A percentile compares a stretch with the other conserved stretches of the same genome.
Conservation (phyloP, 129 eudicot genomes). For the Mikania micrantha region DNA sequence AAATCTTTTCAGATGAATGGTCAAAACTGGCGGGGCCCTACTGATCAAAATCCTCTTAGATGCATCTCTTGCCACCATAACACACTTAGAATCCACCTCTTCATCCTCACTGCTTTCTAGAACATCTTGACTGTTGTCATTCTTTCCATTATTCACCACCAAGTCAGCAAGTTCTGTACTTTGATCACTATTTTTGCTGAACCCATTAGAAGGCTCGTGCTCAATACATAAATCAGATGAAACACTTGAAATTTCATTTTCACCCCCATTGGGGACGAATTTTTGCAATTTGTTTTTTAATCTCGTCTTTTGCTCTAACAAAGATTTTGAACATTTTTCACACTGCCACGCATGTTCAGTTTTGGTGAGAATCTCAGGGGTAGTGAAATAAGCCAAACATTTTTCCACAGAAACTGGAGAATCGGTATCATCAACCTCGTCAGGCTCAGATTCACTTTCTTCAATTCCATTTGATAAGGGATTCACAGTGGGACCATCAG, state of each 20-base stretch:
- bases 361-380: constrained; percentile 72
- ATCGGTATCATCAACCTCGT: constrained; percentile 74
- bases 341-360: constrained; percentile 94
- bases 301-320: constrained; percentile 33
- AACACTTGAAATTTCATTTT: constrained; percentile 24
- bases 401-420: constrained; percentile 81
- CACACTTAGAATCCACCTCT: constrained; percentile 34
- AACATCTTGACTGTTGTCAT: constrained; percentile 28
- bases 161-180: constrained; percentile 21
- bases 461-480: constrained; percentile 29
- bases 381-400: constrained; percentile 72
- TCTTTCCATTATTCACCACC: constrained; percentile 20
- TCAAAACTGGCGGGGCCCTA: constrained; percentile 66
- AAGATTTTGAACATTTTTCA: constrained; percentile 66
- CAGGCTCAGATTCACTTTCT: constrained; percentile 74
- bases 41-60: constrained; percentile 67
- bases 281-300: constrained; percentile 25
- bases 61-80: constrained; percentile 89
- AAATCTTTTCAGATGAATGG: constrained; percentile 87
- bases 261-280: constrained; percentile 14
- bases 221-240: constrained; percentile 9
- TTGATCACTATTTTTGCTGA: constrained; percentile 16
- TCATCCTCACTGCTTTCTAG: constrained; percentile 44
- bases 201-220: background rate
- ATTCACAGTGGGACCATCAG: constrained; percentile 24